Percentiles rank a stretch among this genome's conserved stretches.
These are phyloP conservation scores for Trapa bicornis DNA, from an alignment of 345 rosid species.

Conservation along the genomic window DNA sequence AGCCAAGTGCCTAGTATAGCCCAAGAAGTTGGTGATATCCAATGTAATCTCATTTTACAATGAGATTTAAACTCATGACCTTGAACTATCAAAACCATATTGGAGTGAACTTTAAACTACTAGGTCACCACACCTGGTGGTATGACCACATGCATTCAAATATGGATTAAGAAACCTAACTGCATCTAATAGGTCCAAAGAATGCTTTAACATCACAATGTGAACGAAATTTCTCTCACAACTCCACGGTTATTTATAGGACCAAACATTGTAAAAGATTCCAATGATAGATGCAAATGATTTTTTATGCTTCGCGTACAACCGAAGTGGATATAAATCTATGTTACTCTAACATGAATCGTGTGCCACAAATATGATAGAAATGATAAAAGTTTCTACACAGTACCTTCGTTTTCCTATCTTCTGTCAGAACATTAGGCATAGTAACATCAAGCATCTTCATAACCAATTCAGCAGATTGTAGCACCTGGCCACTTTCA, in stretches of 20 bases:
- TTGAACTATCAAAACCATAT: no score
- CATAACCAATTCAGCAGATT: constrained; percentile 64
- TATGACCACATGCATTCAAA: neutral
- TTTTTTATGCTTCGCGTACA: neutral
- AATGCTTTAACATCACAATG: neutral
- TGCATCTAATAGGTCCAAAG: neutral
- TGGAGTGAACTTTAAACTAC: no score
- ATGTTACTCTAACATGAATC: neutral
- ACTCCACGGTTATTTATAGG: neutral
- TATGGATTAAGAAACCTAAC: constrained; percentile 1
- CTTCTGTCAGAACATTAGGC: constrained; percentile 61
- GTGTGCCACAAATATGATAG: neutral
- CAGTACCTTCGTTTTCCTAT: constrained; percentile 65
- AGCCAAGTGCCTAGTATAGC: no score
- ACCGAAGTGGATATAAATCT: neutral
- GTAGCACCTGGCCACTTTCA: constrained; percentile 56
- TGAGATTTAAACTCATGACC: no score
- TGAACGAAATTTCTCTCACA: neutral
- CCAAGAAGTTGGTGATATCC: no score
- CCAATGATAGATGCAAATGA: neutral
- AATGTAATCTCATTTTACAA: no score
- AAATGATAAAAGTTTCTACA: constrained; percentile 1
- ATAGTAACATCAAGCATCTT: constrained; percentile 72
- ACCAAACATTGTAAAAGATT: neutral
- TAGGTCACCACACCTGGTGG: no score